Base-by-base conservation (phyloP, 257 asterid genomes). In the Petunia secreta region DNA sequence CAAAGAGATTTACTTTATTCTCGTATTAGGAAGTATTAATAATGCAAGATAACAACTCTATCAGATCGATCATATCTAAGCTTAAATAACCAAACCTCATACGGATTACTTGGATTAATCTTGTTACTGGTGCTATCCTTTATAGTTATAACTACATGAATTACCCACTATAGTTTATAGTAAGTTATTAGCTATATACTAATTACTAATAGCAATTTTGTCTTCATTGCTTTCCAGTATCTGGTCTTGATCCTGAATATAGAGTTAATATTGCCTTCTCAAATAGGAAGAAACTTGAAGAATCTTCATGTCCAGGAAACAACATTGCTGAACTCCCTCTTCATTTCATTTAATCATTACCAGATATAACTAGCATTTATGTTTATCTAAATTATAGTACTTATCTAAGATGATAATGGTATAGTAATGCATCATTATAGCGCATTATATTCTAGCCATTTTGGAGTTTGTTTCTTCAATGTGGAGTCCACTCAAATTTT, bases 31-130 rank as follows among this genome's bases (percentile, higher is more conserved):
- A n/a, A 25, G 25, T 25, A 25, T 25, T 25, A 25, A 37, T 63
- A 11, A 37, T 68, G 75, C 25, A 68, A n/a, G 57, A 43, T 68
- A 68, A 44, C 75, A n/a, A 68, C n/a, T n/a, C 57, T 44, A 16
- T 68, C 57, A 68, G 57, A 44, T 14, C 16, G 37, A n/a, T 68
- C 8, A n/a, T n/a, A 68, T 65, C 39, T 11, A 64, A n/a, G 48
- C 39, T 10, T 38, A 64, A 63, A 37, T 15, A 4, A 68, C 15
- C n/a, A 68, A 8, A n/a, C 39, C n/a, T 15, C 75, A 68, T 44
- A 14, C n/a, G 67, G 66, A 43, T 0, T 16, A 43, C 25, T 25
- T 25, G 0, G 40, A n/a, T 68, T 62, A 62, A 8, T 62, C 67
- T 62, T 62, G 6, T 62, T 62, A 62, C 40, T 34, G 40, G 36